A percentile compares a stretch with the other conserved stretches of the same genome.
phyloP scores from a whole-genome alignment of 352 stramenopile genomes.

The Phytophthora fragariaefolia region DNA sequence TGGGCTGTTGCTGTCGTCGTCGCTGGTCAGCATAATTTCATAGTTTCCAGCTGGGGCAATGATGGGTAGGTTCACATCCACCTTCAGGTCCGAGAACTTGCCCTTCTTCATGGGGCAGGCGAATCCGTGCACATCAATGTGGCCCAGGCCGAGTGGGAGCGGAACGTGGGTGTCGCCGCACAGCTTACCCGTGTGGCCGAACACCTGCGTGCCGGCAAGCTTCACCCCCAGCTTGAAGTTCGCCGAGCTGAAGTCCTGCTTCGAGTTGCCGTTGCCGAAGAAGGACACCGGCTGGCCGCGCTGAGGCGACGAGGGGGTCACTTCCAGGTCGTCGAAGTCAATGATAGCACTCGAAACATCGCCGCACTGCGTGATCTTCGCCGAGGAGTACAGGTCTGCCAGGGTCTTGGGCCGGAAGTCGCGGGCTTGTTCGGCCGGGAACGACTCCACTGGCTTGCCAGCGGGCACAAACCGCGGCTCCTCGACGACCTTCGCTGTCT shows the following conservation, averaged over 20 bases:
- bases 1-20: constrained; percentile 44
- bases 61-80: constrained; percentile 83
- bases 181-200: constrained; percentile 71
- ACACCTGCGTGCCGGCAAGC: constrained; percentile 75
- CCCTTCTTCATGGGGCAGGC: constrained; percentile 72
- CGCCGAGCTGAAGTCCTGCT: constrained; percentile 65
- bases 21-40: constrained; percentile 76
- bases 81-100: constrained; percentile 70
- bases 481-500: constrained; percentile 13
- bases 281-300: constrained; percentile 81
- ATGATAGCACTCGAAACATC: constrained; percentile 69
- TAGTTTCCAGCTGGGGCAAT: constrained; percentile 86
- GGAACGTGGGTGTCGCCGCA: constrained; percentile 84
- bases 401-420: constrained; percentile 40
- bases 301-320: constrained; percentile 69
- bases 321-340: constrained; percentile 71
- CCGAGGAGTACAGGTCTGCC: constrained; percentile 58
- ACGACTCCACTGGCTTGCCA: constrained; percentile 35
- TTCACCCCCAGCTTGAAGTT: constrained; percentile 80
- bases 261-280: constrained; percentile 71
- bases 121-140: constrained; percentile 88
- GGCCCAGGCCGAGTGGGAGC: constrained; percentile 79
- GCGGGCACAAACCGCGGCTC: constrained; percentile 18
- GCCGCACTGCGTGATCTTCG: constrained; percentile 84
- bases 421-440: constrained; percentile 32